Base-by-base conservation (phyloP, 805 yeast species). In the Starmerella stellata region DNA sequence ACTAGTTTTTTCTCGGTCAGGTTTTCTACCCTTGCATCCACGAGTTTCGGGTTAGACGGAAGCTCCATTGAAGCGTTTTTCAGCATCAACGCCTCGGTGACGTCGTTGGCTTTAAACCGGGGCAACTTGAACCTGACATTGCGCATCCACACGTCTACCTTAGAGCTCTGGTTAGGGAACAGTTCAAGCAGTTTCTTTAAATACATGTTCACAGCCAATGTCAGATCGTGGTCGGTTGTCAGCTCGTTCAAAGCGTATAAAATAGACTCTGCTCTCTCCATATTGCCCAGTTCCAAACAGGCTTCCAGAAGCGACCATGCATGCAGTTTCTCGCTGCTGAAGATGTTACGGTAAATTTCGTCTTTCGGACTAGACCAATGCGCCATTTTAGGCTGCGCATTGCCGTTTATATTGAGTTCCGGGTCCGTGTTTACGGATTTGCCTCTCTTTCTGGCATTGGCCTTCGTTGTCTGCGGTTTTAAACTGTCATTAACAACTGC, bases 251-350 rank as follows among this genome's bases (percentile, higher is more conserved):
- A 62, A 2, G 83, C 74, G 38, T 65, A 62, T 30, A 82, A 57
- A 17, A 81, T 72, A 19, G 74, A 60, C 45, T 71, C 73, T 0
- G 93, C 93, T 51, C 94, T 64, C 18, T 66, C 69, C 47, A 66
- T 69, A 52, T 78, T 77, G 38, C 67, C 66, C 25, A 78, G 68
- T 33, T 72, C 70, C 24, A 82, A 52, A 46, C 85, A 75, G 0
- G 90, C 87, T 49, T 82, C 93, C 30, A 81, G 63, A 27, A 82
- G 58, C 2, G 85, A 70, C 74, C 85, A 82, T 16, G 77, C 62
- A 49, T 76, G 76, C 38, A 65, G 62, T n/a, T 70, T 68, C 45
- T 72, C 76, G 51, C 68, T 69, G 4, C 77, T 66, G 53, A 54
- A 55, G 4, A 52, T 45, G 36, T 52, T 53, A 28, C 57, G 40